These are phyloP conservation scores for Nicotiana benthamiana DNA, from an alignment of 257 asterid species.

Conservation along the genomic window DNA sequence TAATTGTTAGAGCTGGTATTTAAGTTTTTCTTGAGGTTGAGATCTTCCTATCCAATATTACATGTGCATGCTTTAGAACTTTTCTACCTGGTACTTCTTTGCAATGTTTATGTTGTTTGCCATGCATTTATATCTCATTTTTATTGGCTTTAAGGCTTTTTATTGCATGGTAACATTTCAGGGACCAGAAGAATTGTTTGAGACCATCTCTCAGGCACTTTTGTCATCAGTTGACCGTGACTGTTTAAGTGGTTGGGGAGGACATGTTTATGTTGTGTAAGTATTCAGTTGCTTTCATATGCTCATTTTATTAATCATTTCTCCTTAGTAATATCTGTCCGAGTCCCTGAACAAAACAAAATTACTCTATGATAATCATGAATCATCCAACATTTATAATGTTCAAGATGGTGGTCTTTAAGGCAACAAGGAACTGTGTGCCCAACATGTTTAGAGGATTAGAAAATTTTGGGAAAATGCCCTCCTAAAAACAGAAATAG, in stretches of 20 bases:
- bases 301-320: background rate
- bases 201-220: slow-evolving; percentile 91
- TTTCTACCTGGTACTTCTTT: background rate
- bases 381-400: background rate
- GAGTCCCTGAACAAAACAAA: background rate
- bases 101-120: background rate
- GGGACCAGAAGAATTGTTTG: slow-evolving; percentile 88
- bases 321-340: background rate
- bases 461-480: background rate
- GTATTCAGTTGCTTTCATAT: slow-evolving; percentile 15
- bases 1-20: background rate
- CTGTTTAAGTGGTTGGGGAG: slow-evolving; percentile 99
- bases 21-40: background rate
- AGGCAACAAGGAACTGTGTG: background rate
- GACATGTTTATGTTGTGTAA: slow-evolving; percentile 92
- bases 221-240: slow-evolving; percentile 87
- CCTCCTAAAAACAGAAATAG: background rate
- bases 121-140: background rate
- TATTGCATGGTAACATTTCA: slow-evolving; percentile 13
- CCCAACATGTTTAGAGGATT: background rate
- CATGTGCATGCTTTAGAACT: background rate
- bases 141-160: background rate
- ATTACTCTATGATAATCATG: background rate
- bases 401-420: background rate
- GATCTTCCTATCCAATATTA: background rate